phyloP scores from a whole-genome alignment of 345 rosid species.

The Trapa bicornis region DNA sequence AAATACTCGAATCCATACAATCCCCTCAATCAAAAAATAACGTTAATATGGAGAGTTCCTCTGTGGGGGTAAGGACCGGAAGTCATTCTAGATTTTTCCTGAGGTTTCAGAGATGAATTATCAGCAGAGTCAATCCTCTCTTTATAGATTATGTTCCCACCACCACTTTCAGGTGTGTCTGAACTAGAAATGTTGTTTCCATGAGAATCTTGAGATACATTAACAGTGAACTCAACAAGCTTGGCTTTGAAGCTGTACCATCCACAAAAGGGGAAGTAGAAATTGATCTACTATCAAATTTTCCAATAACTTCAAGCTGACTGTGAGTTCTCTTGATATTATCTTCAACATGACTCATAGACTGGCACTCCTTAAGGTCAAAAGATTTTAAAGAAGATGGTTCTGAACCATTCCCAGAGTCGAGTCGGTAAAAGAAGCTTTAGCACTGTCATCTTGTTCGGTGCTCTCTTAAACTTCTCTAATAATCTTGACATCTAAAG shows the following conservation, averaged over 20 bases:
- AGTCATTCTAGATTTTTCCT: conserved; percentile 20
- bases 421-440: not conserved
- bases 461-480: conserved; percentile 10
- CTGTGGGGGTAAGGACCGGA: conserved; percentile 30
- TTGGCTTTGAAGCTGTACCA: conserved; percentile 18
- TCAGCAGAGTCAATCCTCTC: no score
- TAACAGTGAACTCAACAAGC: not conserved
- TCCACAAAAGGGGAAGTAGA: conserved; percentile 13
- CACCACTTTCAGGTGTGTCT: no score
- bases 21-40: no score
- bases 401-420: not conserved
- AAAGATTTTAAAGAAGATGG: conserved; percentile 7
- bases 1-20: no score
- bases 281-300: conserved; percentile 11
- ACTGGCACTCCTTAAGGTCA: conserved; percentile 8
- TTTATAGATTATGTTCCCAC: no score
- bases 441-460: not conserved
- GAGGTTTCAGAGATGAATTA: conserved; percentile 10
- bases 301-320: conserved; percentile 15
- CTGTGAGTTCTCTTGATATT: conserved; percentile 16
- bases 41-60: no score
- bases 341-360: conserved; percentile 9
- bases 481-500: not conserved
- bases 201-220: conserved; percentile 8
- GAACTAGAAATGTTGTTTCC: conserved; percentile 2